phyloP scores from a whole-genome alignment of 1,139 yeast species.

The Taphrina deformans region DNA sequence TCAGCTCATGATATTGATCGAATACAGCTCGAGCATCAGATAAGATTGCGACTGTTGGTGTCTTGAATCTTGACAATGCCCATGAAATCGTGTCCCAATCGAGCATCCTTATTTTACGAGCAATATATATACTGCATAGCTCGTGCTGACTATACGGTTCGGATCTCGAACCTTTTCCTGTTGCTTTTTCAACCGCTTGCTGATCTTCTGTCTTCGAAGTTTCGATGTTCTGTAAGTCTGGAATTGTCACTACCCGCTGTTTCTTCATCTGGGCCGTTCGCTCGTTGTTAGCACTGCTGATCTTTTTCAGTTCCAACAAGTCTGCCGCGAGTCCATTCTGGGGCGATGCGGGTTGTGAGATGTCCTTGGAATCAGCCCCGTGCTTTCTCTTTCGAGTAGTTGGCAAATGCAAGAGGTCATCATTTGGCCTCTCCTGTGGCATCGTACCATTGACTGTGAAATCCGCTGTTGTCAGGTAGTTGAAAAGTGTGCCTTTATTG shows the following conservation, averaged over 20 bases:
- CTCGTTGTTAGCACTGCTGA: background rate
- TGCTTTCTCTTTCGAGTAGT: slow-evolving; percentile 7
- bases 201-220: background rate
- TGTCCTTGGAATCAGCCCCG: background rate
- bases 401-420: slow-evolving; percentile 2
- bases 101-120: slow-evolving; percentile 22
- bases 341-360: background rate
- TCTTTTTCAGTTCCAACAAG: background rate
- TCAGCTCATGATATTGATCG: slow-evolving; percentile 23
- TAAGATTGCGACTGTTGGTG: slow-evolving; percentile 23
- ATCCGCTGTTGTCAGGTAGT: background rate
- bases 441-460: background rate
- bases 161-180: slow-evolving; percentile 17
- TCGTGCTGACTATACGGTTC: slow-evolving; percentile 27
- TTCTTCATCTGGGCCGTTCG: background rate
- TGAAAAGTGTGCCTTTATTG: background rate
- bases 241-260: background rate
- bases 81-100: slow-evolving; percentile 32
- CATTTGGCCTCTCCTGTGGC: slow-evolving; percentile 5
- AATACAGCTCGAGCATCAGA: slow-evolving; percentile 14
- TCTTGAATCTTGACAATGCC: slow-evolving; percentile 30
- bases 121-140: slow-evolving; percentile 22
- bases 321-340: background rate
- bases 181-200: background rate
- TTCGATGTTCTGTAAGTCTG: background rate